phyloP scores from a whole-genome alignment of 2,329 filamentous ascomycete species.

The Penicillium sumatraense region DNA sequence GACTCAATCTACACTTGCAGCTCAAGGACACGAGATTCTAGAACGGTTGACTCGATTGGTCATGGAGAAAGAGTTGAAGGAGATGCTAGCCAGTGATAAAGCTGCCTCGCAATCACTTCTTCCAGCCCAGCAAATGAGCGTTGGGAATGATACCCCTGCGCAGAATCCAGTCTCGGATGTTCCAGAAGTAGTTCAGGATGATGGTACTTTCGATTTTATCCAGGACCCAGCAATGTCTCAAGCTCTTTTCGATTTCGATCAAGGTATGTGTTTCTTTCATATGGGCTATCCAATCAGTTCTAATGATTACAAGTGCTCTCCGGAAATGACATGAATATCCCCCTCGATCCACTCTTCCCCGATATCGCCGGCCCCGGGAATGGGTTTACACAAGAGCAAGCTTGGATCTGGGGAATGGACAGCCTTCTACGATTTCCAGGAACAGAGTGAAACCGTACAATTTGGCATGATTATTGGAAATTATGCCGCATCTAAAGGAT shows the following conservation, averaged over 20 bases:
- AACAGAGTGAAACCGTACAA: not conserved
- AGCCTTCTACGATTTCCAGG: not conserved
- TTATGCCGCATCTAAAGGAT: too few species aligned
- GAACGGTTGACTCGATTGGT: conserved; percentile 20
- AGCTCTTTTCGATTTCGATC: conserved; percentile 24
- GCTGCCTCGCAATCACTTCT: not conserved
- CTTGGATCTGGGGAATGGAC: conserved; percentile 30
- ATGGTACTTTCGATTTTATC: conserved; percentile 9
- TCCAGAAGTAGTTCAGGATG: not conserved
- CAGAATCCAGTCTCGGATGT: not conserved
- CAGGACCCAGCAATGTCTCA: conserved; percentile 22
- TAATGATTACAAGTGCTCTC: not conserved
- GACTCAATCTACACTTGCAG: conserved; percentile 19
- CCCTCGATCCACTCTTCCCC: conserved; percentile 2
- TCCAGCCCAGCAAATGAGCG: not conserved
- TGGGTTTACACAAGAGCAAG: conserved; percentile 22
- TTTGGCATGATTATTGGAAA: too few species aligned
- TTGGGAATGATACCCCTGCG: not conserved
- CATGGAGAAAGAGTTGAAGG: conserved; percentile 28
- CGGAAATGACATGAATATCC: conserved; percentile 1
- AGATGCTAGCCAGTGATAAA: conserved; percentile 16
- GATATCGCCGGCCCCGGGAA: conserved; percentile 6
- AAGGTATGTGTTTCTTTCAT: conserved; percentile 12
- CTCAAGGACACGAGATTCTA: conserved; percentile 27
- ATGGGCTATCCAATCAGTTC: not conserved